A percentile compares a stretch with the other conserved stretches of the same genome.
Conservation (phyloP, 345 rosid species). For the Linum trigynum region DNA sequence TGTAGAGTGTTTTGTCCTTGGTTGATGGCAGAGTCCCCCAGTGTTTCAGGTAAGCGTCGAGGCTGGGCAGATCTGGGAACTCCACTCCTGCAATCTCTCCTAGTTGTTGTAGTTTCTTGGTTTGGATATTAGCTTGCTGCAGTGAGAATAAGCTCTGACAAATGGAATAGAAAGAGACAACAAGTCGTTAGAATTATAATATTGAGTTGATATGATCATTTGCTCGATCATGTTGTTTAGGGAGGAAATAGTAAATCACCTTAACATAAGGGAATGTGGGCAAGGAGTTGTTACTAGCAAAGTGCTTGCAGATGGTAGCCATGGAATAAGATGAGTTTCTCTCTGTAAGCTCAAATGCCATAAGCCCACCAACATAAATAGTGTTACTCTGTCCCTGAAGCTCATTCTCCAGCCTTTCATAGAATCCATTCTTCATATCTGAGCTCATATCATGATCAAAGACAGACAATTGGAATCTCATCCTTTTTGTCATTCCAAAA, state of each 20-base stretch:
- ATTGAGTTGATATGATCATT: not conserved
- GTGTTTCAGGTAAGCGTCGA: conserved; percentile 49
- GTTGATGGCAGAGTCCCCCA: conserved; percentile 42
- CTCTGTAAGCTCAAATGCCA: conserved; percentile 66
- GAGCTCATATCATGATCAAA: conserved; percentile 9
- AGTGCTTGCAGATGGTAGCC: conserved; percentile 52
- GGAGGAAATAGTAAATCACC: conserved; percentile 20
- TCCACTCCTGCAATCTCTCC: conserved; percentile 38
- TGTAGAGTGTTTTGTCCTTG: conserved; percentile 31
- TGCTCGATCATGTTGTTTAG: not conserved
- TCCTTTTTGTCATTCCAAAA: not conserved
- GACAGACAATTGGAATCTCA: not conserved
- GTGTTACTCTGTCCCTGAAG: conserved; percentile 55
- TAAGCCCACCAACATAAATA: conserved; percentile 54
- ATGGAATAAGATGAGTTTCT: conserved; percentile 60
- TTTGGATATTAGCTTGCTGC: conserved; percentile 24
- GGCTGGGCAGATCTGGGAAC: conserved; percentile 43
- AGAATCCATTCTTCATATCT: conserved; percentile 65
- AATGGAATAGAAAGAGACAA: not conserved
- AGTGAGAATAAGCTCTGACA: conserved; percentile 44
- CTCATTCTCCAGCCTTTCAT: conserved; percentile 41
- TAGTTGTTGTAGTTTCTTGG: conserved; percentile 18
- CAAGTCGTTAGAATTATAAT: not conserved
- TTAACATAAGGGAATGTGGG: conserved; percentile 45
- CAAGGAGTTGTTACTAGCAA: conserved; percentile 30